Evolutionary conservation across 2,329 filamentous ascomycete species (phyloP).

Genomic region (Cladosporium cucumerinum): DNA sequence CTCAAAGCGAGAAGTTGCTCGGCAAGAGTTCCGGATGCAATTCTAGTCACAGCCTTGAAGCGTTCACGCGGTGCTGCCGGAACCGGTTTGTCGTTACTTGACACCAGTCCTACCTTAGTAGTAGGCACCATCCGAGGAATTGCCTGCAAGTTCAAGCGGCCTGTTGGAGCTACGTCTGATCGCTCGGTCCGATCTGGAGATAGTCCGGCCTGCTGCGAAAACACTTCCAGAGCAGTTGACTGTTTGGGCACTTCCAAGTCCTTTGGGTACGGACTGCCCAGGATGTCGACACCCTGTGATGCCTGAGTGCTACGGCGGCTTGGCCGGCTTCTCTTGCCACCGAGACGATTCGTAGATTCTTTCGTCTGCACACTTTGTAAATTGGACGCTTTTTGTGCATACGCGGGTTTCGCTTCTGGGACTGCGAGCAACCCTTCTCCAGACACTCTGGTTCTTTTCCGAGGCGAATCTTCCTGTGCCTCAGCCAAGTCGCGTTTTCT

Average conservation of each 20-base stretch:
- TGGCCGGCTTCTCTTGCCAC: neutral
- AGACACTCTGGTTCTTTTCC: neutral
- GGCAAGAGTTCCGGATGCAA: slow-evolving; percentile 24
- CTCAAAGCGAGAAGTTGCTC: slow-evolving; percentile 16
- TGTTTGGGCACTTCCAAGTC: slow-evolving; percentile 23
- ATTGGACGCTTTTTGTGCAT: neutral
- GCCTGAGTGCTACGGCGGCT: slow-evolving; percentile 20
- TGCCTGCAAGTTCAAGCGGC: neutral
- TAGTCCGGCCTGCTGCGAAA: slow-evolving; percentile 24
- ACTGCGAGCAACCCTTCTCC: neutral
- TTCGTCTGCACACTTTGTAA: no score
- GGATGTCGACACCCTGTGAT: slow-evolving; percentile 28
- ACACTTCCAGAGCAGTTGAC: slow-evolving; percentile 28
- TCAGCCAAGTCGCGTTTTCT: neutral
- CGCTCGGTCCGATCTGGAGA: slow-evolving; percentile 20
- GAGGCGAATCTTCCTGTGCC: neutral
- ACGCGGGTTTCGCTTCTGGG: neutral
- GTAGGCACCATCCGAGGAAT: neutral
- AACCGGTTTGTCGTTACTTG: slow-evolving; percentile 42
- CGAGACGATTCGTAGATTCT: neutral
- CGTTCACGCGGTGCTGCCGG: slow-evolving; percentile 41
- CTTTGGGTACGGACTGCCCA: slow-evolving; percentile 31
- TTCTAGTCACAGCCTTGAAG: slow-evolving; percentile 41
- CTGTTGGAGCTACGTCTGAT: neutral
- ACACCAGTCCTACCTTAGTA: slow-evolving; percentile 22